Percentiles rank a stretch among this genome's conserved stretches.
Evolutionary conservation across 495 filamentous ascomycete genomes (phyloP).

Genomic region (Neurospora sp.): DNA sequence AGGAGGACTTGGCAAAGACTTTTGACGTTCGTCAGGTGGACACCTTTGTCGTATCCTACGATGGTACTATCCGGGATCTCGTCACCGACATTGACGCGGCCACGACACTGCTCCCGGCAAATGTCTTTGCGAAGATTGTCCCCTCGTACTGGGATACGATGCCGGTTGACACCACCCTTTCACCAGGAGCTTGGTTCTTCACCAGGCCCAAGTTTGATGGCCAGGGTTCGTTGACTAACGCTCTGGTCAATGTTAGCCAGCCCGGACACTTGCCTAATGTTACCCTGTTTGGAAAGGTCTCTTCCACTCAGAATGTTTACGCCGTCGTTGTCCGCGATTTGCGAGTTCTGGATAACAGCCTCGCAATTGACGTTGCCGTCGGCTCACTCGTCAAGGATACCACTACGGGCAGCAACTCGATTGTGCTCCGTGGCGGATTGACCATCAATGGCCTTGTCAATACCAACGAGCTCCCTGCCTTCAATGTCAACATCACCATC

Average conservation of each 20-base stretch:
- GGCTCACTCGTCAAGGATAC: neutral
- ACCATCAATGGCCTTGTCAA: neutral
- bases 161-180: neutral
- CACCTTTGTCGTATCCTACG: neutral
- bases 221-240: neutral
- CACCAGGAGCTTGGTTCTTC: neutral
- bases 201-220: neutral
- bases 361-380: neutral
- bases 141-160: neutral
- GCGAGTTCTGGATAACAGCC: neutral
- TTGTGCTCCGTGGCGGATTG: neutral
- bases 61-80: neutral
- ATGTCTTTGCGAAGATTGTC: neutral
- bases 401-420: neutral
- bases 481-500: neutral
- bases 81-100: neutral
- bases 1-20: neutral
- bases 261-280: neutral
- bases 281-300: neutral
- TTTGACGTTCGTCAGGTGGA: neutral
- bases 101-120: neutral
- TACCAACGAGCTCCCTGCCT: neutral
- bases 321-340: neutral
- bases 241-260: neutral
- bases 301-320: neutral